phyloP scores from a whole-genome alignment of 305 asterid species.

The Nicotiana rustica region DNA sequence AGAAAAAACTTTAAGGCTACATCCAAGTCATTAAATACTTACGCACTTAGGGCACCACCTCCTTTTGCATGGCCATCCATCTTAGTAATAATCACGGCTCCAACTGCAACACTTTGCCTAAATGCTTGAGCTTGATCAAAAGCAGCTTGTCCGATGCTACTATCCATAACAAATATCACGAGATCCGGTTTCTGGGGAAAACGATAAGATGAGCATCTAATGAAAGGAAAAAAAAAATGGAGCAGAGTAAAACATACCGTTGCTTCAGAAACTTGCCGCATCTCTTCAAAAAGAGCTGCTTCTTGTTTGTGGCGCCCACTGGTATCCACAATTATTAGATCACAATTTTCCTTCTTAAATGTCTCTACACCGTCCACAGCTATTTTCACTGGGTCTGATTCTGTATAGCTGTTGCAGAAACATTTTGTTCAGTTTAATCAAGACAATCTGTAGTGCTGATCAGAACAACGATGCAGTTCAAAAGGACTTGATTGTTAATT shows the following conservation, averaged over 20 bases:
- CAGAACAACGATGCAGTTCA: constrained; percentile 21
- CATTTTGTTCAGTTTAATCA: background rate
- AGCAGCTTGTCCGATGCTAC: constrained; percentile 99
- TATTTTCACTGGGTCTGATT: constrained; percentile 94
- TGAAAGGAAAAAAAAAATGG: background rate
- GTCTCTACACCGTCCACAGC: constrained; percentile 85
- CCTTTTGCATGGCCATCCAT: constrained; percentile 99
- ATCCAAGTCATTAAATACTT: constrained; percentile 27
- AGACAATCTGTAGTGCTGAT: too few relatives aligned
- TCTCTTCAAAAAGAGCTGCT: constrained; percentile 94
- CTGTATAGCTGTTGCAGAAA: constrained; percentile 77
- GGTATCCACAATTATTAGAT: constrained; percentile 70
- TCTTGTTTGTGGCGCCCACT: constrained; percentile 98
- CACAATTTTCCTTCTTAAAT: constrained; percentile 89
- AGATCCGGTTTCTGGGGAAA: constrained; percentile 85
- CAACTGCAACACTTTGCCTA: constrained; percentile 94
- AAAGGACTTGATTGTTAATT: constrained; percentile 24
- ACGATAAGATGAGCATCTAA: constrained; percentile 28
- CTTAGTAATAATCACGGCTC: constrained; percentile 95
- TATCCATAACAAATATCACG: constrained; percentile 95
- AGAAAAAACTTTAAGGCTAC: background rate
- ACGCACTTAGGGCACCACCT: constrained; percentile 98
- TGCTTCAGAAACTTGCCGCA: constrained; percentile 99
- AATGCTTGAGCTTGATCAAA: constrained; percentile 99
- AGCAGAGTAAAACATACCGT: constrained; percentile 45